A percentile compares a stretch with the other conserved stretches of the same genome.
These are phyloP conservation scores for Ophiorrhiza pumila DNA, from an alignment of 257 asterid species.

Conservation along the genomic window DNA sequence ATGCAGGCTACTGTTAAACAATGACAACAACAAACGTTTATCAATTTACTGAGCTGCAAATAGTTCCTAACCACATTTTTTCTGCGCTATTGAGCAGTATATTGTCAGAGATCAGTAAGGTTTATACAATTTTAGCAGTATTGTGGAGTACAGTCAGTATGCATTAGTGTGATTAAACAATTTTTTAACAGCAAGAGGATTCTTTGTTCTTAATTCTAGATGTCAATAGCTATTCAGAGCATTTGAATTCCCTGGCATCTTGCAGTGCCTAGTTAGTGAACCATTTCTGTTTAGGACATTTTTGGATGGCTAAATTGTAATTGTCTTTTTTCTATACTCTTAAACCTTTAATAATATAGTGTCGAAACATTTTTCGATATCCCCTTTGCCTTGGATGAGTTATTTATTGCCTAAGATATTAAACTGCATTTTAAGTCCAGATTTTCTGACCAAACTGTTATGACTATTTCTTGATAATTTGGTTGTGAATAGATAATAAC, in stretches of 20 bases:
- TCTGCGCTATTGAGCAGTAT: neutral
- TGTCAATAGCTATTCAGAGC: neutral
- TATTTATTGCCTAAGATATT: neutral
- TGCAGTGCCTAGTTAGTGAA: neutral
- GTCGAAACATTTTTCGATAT: neutral
- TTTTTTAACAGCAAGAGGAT: neutral
- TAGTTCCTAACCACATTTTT: neutral
- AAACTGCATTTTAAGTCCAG: neutral
- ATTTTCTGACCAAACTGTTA: neutral
- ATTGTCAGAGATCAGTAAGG: neutral
- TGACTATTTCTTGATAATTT: neutral
- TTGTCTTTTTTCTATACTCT: neutral
- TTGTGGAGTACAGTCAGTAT: neutral
- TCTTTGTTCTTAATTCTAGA: neutral
- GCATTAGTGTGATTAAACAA: neutral
- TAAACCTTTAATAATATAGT: neutral
- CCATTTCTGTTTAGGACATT: neutral
- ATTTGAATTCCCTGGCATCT: neutral
- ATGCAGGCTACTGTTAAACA: neutral
- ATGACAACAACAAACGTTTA: no score
- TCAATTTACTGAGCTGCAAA: neutral
- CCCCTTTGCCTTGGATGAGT: neutral
- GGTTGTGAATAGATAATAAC: neutral
- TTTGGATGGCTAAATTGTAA: no score
- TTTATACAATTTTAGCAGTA: neutral